These are phyloP conservation scores for Aspergillus versicolor DNA, from an alignment of 2,329 filamentous ascomycete species.

Conservation along the genomic window DNA sequence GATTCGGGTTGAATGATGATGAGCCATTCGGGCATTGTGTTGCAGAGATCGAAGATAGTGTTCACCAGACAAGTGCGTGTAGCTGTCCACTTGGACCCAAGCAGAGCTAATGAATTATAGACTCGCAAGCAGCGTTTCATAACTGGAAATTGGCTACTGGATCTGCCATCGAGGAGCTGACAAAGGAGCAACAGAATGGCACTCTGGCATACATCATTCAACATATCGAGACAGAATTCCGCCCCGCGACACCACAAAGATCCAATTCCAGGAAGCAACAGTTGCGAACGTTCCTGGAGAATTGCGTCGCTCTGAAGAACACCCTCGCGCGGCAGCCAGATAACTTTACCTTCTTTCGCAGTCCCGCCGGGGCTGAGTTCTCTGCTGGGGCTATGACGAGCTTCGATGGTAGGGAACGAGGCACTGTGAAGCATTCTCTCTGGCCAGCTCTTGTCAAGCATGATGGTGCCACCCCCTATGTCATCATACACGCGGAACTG, in stretches of 20 bases:
- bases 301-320: constrained; percentile 5
- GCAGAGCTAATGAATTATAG: too few relatives aligned
- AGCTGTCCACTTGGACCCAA: too few relatives aligned
- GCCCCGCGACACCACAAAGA: not conserved
- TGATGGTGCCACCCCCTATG: not conserved
- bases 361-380: not conserved
- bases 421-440: constrained; percentile 1
- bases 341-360: not conserved
- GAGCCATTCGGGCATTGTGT: not conserved
- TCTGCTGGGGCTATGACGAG: not conserved
- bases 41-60: not conserved
- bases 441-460: constrained; percentile 10
- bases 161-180: not conserved
- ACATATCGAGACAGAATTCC: not conserved
- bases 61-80: not conserved
- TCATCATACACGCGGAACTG: not conserved
- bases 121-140: too few relatives aligned
- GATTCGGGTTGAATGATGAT: not conserved
- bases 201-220: not conserved
- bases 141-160: not conserved
- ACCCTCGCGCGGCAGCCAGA: not conserved
- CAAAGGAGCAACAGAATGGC: not conserved
- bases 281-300: constrained; percentile 2
- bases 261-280: not conserved
- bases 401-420: not conserved